phyloP scores from a whole-genome alignment of 805 yeast genomes.

The Cyberlindnera euphorbiae region DNA sequence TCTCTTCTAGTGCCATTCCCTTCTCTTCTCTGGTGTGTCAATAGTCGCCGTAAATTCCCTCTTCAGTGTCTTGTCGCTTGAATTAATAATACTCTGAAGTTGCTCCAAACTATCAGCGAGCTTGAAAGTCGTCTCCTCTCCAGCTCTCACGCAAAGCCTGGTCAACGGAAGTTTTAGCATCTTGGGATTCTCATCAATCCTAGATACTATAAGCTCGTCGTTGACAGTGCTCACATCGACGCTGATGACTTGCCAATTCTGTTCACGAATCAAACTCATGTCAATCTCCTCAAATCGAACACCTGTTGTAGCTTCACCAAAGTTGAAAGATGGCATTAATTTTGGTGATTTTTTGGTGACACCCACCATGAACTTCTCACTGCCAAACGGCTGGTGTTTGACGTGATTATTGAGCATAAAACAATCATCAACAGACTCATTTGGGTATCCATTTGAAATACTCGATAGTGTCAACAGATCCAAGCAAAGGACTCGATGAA shows the following conservation, averaged over 20 bases:
- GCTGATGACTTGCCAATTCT: constrained; percentile 53
- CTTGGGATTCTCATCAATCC: constrained; percentile 38
- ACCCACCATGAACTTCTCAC: constrained; percentile 24
- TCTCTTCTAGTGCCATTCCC: constrained; percentile 75
- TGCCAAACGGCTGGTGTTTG: constrained; percentile 24
- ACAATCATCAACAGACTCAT: constrained; percentile 21
- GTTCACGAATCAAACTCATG: constrained; percentile 30
- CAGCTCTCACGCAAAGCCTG: constrained; percentile 41
- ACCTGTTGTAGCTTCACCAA: constrained; percentile 4
- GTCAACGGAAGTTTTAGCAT: constrained; percentile 56
- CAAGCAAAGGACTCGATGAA: constrained; percentile 21
- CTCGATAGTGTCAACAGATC: constrained; percentile 25
- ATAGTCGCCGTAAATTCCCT: constrained; percentile 47
- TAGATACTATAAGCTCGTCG: constrained; percentile 54
- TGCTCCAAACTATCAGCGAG: constrained; percentile 43
- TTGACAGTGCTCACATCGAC: constrained; percentile 55
- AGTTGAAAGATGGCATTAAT: constrained; percentile 17
- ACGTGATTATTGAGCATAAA: constrained; percentile 24
- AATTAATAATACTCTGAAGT: constrained; percentile 46
- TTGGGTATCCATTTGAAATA: constrained; percentile 17
- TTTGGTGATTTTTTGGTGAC: constrained; percentile 12
- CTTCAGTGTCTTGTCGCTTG: constrained; percentile 60
- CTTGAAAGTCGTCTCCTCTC: constrained; percentile 37
- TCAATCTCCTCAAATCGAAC: constrained; percentile 10
- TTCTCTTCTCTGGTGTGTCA: constrained; percentile 53